Percentiles rank a stretch among this genome's conserved stretches.
phyloP scores from a whole-genome alignment of 805 yeast genomes.

The Sporopachydermia quercuum region DNA sequence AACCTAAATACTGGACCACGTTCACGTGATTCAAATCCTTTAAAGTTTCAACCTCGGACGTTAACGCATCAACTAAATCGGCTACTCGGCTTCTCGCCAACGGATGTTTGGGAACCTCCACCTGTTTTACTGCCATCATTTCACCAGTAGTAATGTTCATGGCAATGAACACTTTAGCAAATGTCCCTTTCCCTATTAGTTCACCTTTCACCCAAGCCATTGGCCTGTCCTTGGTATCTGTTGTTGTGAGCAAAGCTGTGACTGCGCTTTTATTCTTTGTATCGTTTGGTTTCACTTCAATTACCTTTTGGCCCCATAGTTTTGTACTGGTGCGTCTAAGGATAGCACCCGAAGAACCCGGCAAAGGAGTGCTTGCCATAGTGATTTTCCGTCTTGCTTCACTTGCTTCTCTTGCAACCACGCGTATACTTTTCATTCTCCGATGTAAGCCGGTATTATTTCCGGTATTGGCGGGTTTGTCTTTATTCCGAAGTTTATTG shows the following conservation, averaged over 20 bases:
- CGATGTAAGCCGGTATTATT: not conserved
- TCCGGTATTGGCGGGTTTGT: no score
- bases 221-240: conserved; percentile 59
- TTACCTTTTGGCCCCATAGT: conserved; percentile 92
- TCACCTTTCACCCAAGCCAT: conserved; percentile 98
- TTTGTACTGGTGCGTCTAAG: conserved; percentile 75
- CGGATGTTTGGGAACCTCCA: conserved; percentile 39
- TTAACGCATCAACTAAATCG: conserved; percentile 67
- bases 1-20: conserved; percentile 92
- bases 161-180: conserved; percentile 86
- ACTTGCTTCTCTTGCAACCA: conserved; percentile 84
- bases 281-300: conserved; percentile 73
- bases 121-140: conserved; percentile 97
- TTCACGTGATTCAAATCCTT: conserved; percentile 88
- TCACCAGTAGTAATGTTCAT: conserved; percentile 94
- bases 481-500: no score
- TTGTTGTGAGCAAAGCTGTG: conserved; percentile 36
- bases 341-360: conserved; percentile 18
- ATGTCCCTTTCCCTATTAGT: conserved; percentile 89
- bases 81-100: conserved; percentile 13
- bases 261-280: conserved; percentile 49
- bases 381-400: conserved; percentile 34
- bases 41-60: conserved; percentile 84
- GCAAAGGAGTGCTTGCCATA: conserved; percentile 7
- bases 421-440: conserved; percentile 82